Conservation (phyloP, 2,329 filamentous ascomycete species). For the Nothomitra cinnamomea region DNA sequence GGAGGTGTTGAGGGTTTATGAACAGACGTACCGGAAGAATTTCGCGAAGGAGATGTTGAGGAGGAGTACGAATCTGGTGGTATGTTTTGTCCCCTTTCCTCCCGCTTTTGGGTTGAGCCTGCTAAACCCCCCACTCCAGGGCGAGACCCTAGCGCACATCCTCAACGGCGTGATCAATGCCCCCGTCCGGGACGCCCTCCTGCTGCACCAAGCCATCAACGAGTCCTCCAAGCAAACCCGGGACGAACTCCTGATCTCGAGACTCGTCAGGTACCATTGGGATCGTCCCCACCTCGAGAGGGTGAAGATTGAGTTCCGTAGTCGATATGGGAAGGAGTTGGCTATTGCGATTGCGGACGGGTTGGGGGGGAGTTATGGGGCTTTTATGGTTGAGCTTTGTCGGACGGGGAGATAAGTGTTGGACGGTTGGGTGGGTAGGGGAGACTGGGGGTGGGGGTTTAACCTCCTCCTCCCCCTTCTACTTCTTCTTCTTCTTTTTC, state of each 20-base stretch:
- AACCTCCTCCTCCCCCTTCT: too few relatives aligned
- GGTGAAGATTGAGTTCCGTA: constrained; percentile 64
- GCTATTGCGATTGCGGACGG: constrained; percentile 65
- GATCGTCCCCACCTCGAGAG: constrained; percentile 64
- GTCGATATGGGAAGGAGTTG: constrained; percentile 58
- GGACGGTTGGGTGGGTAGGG: not conserved
- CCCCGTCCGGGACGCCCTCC: constrained; percentile 77
- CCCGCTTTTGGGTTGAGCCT: not conserved
- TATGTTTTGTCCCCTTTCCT: constrained; percentile 33
- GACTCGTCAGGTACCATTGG: constrained; percentile 85
- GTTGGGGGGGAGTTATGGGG: constrained; percentile 58
- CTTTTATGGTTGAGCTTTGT: constrained; percentile 57
- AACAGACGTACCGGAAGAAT: constrained; percentile 54
- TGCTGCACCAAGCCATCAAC: constrained; percentile 71
- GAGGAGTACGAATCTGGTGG: constrained; percentile 83
- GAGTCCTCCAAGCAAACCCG: constrained; percentile 35
- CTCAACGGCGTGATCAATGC: constrained; percentile 95
- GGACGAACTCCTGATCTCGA: constrained; percentile 72
- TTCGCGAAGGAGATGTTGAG: constrained; percentile 76
- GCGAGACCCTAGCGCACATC: constrained; percentile 85
- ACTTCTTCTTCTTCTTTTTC: too few relatives aligned
- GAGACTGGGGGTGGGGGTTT: not conserved
- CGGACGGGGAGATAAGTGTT: not conserved
- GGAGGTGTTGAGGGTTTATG: constrained; percentile 64
- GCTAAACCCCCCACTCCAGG: constrained; percentile 33